These are phyloP conservation scores for Hygrophorus pudorinus DNA, from an alignment of 768 basidiomycete species.

Conservation along the genomic window DNA sequence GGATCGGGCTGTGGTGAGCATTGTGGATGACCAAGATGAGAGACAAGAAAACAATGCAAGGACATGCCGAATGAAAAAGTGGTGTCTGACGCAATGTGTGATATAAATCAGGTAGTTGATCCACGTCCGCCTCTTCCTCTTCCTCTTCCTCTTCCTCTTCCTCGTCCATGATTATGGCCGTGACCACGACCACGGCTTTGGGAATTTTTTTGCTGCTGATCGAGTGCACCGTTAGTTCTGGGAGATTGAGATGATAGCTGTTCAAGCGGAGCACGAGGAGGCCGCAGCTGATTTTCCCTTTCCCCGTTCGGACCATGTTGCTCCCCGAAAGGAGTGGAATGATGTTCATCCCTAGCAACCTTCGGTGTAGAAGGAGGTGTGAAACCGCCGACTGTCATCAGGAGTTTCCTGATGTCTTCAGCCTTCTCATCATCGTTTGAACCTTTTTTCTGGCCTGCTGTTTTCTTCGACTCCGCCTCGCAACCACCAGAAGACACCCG, in stretches of 20 bases:
- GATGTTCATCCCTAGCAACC: conserved; percentile 3
- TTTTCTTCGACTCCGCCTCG: conserved; percentile 15
- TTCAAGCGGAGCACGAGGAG: conserved; percentile 2
- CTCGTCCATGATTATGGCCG: conserved; percentile 27
- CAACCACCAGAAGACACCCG: conserved; percentile 31
- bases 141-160: conserved; percentile 23
- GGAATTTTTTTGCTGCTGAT: conserved; percentile 8
- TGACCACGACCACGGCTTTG: conserved; percentile 25
- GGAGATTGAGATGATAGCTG: neutral
- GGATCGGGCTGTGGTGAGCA: neutral
- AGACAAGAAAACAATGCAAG: conserved; percentile 2
- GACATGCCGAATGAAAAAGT: neutral
- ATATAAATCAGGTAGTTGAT: conserved; percentile 7
- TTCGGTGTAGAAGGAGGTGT: conserved; percentile 31
- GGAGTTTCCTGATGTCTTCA: conserved; percentile 41
- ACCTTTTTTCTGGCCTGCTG: conserved; percentile 11
- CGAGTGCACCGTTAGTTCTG: conserved; percentile 3
- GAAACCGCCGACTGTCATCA: conserved; percentile 42
- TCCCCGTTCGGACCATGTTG: neutral
- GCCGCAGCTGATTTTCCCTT: conserved; percentile 4
- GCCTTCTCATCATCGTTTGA: conserved; percentile 25
- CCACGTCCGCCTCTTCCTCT: conserved; percentile 9
- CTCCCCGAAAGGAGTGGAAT: too few relatives aligned
- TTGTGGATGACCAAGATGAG: neutral
- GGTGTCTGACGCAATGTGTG: neutral